A percentile compares a stretch with the other conserved stretches of the same genome.
Conservation (phyloP, 1,139 yeast species). For the Kodamaea arcana region DNA sequence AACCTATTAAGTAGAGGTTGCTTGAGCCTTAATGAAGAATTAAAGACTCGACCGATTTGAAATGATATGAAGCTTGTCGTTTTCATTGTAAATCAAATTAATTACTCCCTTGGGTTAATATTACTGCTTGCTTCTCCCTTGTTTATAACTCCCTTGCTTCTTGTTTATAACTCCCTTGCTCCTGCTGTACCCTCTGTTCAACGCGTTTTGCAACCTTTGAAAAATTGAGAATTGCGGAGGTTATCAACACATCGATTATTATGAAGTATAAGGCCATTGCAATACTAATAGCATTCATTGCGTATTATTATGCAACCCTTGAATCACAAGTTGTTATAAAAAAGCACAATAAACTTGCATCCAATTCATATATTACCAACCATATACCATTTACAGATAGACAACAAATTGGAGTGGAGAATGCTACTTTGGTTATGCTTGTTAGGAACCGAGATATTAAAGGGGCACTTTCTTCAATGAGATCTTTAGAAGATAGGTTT, state of each 20-base stretch:
- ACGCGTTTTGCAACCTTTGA: no score
- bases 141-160: no score
- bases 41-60: no score
- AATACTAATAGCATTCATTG: constrained; percentile 1
- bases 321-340: no score
- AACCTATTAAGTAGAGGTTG: no score
- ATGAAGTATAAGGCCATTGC: not conserved
- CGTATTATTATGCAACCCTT: constrained; percentile 10
- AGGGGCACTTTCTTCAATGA: constrained; percentile 40
- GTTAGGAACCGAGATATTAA: constrained; percentile 40
- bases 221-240: not conserved
- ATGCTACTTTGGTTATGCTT: constrained; percentile 49
- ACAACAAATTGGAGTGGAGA: constrained; percentile 40
- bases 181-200: no score
- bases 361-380: constrained; percentile 39
- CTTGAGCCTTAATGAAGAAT: no score
- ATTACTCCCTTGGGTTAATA: no score
- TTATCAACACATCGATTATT: not conserved
- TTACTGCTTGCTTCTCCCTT: no score
- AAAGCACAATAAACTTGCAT: constrained; percentile 32
- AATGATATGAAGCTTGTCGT: no score
- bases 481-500: constrained; percentile 46
- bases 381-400: constrained; percentile 27
- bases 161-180: no score
- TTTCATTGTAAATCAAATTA: no score